Conservation (phyloP, 108 stramenopile genomes). For the Pseudonitzschia multistriata region DNA sequence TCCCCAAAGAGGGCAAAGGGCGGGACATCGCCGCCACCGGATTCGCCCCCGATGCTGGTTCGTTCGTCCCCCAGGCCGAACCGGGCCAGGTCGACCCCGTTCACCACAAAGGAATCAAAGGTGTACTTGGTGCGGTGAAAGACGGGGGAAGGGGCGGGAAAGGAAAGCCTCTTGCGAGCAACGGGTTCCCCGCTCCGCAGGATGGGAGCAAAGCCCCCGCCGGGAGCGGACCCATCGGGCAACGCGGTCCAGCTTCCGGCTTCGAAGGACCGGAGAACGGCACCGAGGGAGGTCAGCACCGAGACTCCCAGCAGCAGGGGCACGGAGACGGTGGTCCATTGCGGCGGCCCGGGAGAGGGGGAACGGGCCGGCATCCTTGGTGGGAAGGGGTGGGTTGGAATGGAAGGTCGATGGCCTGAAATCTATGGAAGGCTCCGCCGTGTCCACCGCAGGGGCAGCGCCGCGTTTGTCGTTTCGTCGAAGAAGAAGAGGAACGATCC, state of each 20-base stretch:
- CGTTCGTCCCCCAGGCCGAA: not conserved
- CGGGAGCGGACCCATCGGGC: not conserved
- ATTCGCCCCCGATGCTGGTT: not conserved
- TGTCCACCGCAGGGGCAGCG: too few relatives aligned
- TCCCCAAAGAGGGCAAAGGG: conserved; percentile 5
- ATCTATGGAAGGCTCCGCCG: too few relatives aligned
- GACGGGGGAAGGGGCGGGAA: not conserved
- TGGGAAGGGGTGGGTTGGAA: too few relatives aligned
- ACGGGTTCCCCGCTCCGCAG: too few relatives aligned
- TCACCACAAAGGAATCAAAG: not conserved
- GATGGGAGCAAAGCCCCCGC: not conserved
- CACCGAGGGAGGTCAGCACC: not conserved
- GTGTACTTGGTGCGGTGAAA: conserved; percentile 4
- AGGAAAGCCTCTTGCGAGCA: not conserved
- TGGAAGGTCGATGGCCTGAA: too few relatives aligned
- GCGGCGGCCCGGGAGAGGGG: too few relatives aligned
- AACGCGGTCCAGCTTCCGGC: too few relatives aligned
- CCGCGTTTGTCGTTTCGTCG: too few relatives aligned
- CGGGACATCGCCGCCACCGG: not conserved
- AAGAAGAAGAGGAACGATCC: too few relatives aligned
- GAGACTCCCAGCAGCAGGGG: not conserved
- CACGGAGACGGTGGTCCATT: too few relatives aligned
- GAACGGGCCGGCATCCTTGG: too few relatives aligned
- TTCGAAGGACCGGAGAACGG: not conserved
- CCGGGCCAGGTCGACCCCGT: conserved; percentile 5